Base-by-base conservation (phyloP, 2,329 filamentous ascomycete genomes). In the Alternaria rosae region DNA sequence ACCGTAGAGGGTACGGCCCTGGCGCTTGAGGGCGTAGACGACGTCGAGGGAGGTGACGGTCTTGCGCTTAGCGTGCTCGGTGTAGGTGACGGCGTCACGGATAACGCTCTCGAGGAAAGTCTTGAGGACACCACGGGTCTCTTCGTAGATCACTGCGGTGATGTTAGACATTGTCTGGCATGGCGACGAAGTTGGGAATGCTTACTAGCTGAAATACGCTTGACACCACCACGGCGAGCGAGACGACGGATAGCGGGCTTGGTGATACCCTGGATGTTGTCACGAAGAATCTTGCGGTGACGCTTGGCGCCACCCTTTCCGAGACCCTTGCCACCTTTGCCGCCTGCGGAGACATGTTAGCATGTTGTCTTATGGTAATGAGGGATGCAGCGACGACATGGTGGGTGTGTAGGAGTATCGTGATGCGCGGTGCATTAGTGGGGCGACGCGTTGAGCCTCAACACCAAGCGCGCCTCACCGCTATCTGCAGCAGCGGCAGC, bases 61-160 rank as follows among this genome's bases (percentile, higher is more conserved):
- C 89, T 92, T 92, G 82, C 90, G 88, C 88, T 92, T 92, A 83
- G 90, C 90, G 84, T 92, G 89, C 84, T 92, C 89, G 58, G 89
- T 92, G 85, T 92, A 92, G 78, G 89, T 92, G 83, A 92, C 89
- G 67, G 89, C 89, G 70, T 92, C 89, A 80, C 89, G 89, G 77
- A 92, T 92, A 81, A 92, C 89, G 77, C 87, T 86, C 84, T 91
- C 89, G 70, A 92, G 88, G 88, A 91, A 92, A 72, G 89, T 89
- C 87, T 92, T 92, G 77, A 92, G 87, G 67, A 92, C 89, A 85
- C 88, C 88, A 72, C 89, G 89, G 68, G 89, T 92, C 85, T 92
- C 89, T 82, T 91, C 89, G 85, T 92, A 92, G 83, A 92, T 92
- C 89, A 92, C 86, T 86, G 65, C 12, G 53, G 59, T 43, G 11